phyloP scores from a whole-genome alignment of 495 filamentous ascomycete genomes.

The Penicillium argentinense region DNA sequence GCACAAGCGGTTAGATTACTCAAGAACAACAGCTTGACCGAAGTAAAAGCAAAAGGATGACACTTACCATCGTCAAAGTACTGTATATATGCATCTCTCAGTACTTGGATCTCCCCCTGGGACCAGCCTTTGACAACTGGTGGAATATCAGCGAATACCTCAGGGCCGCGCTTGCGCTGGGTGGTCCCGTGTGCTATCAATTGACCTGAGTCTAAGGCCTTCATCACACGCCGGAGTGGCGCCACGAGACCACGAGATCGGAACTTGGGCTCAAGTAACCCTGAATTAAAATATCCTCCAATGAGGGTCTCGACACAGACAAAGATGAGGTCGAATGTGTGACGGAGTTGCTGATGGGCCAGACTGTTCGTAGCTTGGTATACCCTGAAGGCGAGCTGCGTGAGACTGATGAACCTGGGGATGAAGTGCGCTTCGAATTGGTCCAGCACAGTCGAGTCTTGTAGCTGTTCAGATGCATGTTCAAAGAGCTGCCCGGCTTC shows the following conservation, averaged over 20 bases:
- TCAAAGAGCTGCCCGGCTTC: slow-evolving; percentile 6
- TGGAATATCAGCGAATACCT: not conserved
- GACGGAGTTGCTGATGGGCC: not conserved
- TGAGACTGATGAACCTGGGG: slow-evolving; percentile 1
- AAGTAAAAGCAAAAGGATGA: not conserved
- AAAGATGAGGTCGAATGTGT: slow-evolving; percentile 3
- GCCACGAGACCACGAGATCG: not conserved
- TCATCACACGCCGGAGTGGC: not conserved
- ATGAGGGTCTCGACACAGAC: not conserved
- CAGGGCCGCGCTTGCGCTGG: not conserved
- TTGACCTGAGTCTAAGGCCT: not conserved
- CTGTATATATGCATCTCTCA: not conserved
- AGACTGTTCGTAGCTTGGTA: not conserved
- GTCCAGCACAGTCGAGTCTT: slow-evolving; percentile 3
- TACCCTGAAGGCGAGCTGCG: slow-evolving; percentile 3
- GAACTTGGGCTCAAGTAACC: not conserved
- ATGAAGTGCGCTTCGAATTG: slow-evolving; percentile 16
- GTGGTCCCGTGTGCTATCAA: not conserved
- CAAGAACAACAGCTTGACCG: not conserved
- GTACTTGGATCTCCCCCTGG: not conserved
- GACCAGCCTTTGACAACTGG: not conserved
- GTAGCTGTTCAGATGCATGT: not conserved
- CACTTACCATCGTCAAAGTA: not conserved
- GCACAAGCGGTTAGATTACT: not conserved
- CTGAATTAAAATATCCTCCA: not conserved